Base-by-base conservation (phyloP, 2,329 filamentous ascomycete genomes). In the Huntiella savannae region DNA sequence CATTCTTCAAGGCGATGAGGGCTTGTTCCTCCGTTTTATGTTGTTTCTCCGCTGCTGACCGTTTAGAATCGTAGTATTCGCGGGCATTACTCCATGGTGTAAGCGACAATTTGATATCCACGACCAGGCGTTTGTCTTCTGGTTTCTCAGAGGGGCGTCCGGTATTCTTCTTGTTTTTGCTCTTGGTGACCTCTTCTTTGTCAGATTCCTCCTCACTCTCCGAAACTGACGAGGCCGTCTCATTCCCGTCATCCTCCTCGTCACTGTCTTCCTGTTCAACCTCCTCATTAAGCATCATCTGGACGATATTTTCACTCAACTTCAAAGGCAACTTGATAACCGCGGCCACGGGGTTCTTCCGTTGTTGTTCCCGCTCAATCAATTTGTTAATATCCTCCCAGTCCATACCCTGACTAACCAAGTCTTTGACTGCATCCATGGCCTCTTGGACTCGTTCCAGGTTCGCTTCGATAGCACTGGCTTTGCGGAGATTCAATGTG, bases 391-490 rank as follows among this genome's bases (percentile, higher is more conserved):
- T 87, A 53, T 95, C 82, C 8, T 85, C 77, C 91, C 91, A 98
- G 55, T 98, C 91, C 86, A 96, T 96, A 8, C 88, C 88, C 56
- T 94, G 85, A 4, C 75, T 75, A 50, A 98, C 75, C n/a, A 96
- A 66, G 1, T 84, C 83, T 59, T 93, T 96, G 45, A 98, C 79
- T 3, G 91, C 86, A 58, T 86, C 83, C 59, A 86, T 86, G 4
- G 85, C 86, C 62, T 96, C 91, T 58, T 94, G 82, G 0, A 96
- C 87, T 43, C 86, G 75, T 57, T 93, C 84, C 1, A 85, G 69
- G 55, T 98, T 96, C 16, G 85, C 83, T 59, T 94, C 77, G 37
- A 98, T 91, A 0, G 87, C 85, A 47, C 79, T 79, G 2, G 88
- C 91, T 60, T 94, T 96, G 47, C 82, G 78, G 28, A 85, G 70